These are phyloP conservation scores for Aspergillus diversus DNA, from an alignment of 495 filamentous ascomycete species.

Conservation along the genomic window DNA sequence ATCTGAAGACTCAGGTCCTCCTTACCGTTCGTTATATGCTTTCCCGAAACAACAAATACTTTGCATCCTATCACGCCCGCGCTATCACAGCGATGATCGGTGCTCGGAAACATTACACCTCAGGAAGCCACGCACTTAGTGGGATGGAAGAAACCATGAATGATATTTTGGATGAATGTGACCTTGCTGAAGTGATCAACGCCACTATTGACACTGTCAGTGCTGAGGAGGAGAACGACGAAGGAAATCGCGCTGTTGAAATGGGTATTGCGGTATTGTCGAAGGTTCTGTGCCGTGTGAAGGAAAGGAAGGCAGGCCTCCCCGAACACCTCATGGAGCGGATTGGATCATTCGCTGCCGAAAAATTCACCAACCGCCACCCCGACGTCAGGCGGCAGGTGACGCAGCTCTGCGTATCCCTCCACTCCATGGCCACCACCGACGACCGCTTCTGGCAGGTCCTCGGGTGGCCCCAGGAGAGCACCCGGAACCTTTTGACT, in stretches of 20 bases:
- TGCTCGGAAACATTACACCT: constrained; percentile 60
- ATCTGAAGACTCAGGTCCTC: constrained; percentile 83
- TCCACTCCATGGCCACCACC: constrained; percentile 66
- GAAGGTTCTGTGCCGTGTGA: constrained; percentile 36
- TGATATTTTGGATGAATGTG: constrained; percentile 52
- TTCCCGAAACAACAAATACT: constrained; percentile 63
- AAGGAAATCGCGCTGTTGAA: constrained; percentile 39
- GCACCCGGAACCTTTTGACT: constrained; percentile 75
- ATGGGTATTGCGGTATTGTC: constrained; percentile 66
- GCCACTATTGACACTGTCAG: constrained; percentile 52
- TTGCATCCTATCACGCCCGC: constrained; percentile 65
- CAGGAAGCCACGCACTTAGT: constrained; percentile 57
- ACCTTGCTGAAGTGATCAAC: constrained; percentile 51
- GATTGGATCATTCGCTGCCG: constrained; percentile 58
- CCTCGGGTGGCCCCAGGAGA: constrained; percentile 63
- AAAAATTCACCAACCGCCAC: constrained; percentile 70
- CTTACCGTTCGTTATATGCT: constrained; percentile 80
- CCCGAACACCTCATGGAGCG: constrained; percentile 31
- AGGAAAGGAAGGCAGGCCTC: constrained; percentile 27
- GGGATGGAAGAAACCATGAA: constrained; percentile 62
- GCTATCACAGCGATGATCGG: constrained; percentile 69
- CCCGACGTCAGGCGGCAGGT: constrained; percentile 79
- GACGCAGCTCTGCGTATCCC: constrained; percentile 72
- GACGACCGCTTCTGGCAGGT: constrained; percentile 67
- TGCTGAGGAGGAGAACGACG: constrained; percentile 30